Evolutionary conservation across 1,284 basidiomycete species (phyloP).

Genomic region (Sanghuangporus weigelae): DNA sequence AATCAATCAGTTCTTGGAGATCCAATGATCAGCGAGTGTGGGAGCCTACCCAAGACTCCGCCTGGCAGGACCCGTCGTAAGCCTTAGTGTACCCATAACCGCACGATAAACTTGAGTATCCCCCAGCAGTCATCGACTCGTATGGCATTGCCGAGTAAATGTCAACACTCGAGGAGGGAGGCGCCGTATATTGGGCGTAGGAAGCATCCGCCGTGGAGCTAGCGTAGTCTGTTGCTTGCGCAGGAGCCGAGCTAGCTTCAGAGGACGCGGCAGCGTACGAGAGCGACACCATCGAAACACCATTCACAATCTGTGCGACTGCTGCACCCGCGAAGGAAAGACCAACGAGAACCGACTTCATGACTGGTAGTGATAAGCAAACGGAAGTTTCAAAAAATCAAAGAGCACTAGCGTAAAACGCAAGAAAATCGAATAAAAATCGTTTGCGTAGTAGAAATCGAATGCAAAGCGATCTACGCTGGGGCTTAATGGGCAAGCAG

Average conservation of each 20-base stretch:
- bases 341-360: slow-evolving; percentile 57
- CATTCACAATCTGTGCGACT: slow-evolving; percentile 51
- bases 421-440: slow-evolving; percentile 31
- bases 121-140: slow-evolving; percentile 50
- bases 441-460: slow-evolving; percentile 29
- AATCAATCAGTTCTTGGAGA: not conserved
- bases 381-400: slow-evolving; percentile 3
- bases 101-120: slow-evolving; percentile 58
- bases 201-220: slow-evolving; percentile 17
- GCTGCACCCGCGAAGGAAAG: slow-evolving; percentile 52
- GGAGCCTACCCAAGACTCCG: slow-evolving; percentile 50
- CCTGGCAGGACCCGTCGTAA: slow-evolving; percentile 47
- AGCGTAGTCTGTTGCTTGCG: slow-evolving; percentile 6
- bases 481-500: slow-evolving; percentile 27
- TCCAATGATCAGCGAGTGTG: not conserved
- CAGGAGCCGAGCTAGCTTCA: slow-evolving; percentile 12
- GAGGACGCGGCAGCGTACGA: slow-evolving; percentile 13
- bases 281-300: slow-evolving; percentile 41
- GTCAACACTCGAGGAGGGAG: slow-evolving; percentile 33
- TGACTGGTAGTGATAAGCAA: slow-evolving; percentile 29
- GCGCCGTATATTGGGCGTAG: slow-evolving; percentile 32
- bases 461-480: slow-evolving; percentile 67
- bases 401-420: slow-evolving; percentile 22
- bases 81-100: slow-evolving; percentile 60
- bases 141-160: slow-evolving; percentile 51